Conservation (phyloP, 371 early-diverging fungal species). For the Mortierella sp. region DNA sequence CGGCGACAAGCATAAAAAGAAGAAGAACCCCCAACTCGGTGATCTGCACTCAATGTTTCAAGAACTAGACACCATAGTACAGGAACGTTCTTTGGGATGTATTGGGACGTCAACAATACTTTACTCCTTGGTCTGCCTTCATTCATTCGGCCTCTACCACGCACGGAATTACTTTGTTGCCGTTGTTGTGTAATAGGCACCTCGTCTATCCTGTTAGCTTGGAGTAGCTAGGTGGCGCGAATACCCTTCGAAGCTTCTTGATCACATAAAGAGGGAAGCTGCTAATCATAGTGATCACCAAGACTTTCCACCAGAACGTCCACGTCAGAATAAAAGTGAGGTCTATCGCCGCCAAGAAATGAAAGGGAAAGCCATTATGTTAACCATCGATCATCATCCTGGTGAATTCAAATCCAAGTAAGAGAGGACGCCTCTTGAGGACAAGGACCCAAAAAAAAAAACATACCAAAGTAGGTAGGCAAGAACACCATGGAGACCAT, state of each 20-base stretch:
- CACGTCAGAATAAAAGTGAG: constrained; percentile 84
- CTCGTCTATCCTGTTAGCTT: constrained; percentile 61
- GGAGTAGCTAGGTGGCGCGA: constrained; percentile 81
- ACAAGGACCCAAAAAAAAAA: background rate
- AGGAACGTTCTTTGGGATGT: too few relatives aligned
- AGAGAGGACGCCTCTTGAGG: background rate
- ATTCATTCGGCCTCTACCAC: too few relatives aligned
- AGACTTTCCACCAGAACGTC: constrained; percentile 90
- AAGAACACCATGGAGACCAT: constrained; percentile 89
- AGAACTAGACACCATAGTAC: too few relatives aligned
- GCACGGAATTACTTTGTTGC: too few relatives aligned
- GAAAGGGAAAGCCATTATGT: constrained; percentile 2
- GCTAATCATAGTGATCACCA: constrained; percentile 89
- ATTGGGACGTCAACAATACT: too few relatives aligned
- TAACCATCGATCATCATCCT: background rate
- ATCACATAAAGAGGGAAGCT: constrained; percentile 86
- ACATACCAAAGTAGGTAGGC: constrained; percentile 89
- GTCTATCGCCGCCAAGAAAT: constrained; percentile 60
- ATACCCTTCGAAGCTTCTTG: constrained; percentile 74
- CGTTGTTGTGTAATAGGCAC: too few relatives aligned
- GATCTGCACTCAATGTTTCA: too few relatives aligned
- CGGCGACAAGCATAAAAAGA: constrained; percentile 17
- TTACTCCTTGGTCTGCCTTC: too few relatives aligned
- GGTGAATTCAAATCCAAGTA: constrained; percentile 1
- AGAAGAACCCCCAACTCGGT: too few relatives aligned